These are phyloP conservation scores for Tolypocladium pustulatum DNA, from an alignment of 2,329 filamentous ascomycete genomes.

Conservation along the genomic window DNA sequence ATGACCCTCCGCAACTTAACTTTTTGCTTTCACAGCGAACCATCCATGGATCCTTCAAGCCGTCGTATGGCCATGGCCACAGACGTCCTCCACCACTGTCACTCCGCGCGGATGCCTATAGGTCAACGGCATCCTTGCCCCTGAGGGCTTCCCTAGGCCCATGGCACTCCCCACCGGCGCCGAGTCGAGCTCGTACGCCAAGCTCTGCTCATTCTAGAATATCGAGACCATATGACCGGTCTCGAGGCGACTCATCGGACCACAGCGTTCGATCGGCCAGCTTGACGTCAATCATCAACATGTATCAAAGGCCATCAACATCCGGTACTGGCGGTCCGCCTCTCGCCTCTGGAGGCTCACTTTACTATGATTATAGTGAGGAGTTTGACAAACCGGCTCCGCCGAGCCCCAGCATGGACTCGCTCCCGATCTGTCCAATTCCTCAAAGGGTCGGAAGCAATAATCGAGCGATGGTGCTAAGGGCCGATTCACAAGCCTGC, in stretches of 20 bases:
- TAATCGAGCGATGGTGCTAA: slow-evolving; percentile 15
- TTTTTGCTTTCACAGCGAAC: slow-evolving; percentile 28
- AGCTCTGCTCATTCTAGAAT: slow-evolving; percentile 19
- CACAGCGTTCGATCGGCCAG: slow-evolving; percentile 33
- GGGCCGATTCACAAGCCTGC: slow-evolving; percentile 9
- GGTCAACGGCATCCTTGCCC: slow-evolving; percentile 29
- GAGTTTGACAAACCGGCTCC: slow-evolving; percentile 29
- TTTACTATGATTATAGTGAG: slow-evolving; percentile 45
- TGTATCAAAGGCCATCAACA: slow-evolving; percentile 26
- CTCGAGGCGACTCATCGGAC: slow-evolving; percentile 24
- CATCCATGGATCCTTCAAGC: slow-evolving; percentile 29
- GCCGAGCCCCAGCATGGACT: slow-evolving; percentile 6
- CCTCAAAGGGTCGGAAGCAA: slow-evolving; percentile 14
- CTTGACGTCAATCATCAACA: slow-evolving; percentile 38
- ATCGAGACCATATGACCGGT: slow-evolving; percentile 18
- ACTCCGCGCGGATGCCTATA: slow-evolving; percentile 27
- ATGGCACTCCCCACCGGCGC: slow-evolving; percentile 9
- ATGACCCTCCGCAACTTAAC: not conserved
- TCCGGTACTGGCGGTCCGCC: slow-evolving; percentile 15
- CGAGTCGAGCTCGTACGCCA: slow-evolving; percentile 23
- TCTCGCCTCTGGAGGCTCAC: slow-evolving; percentile 21
- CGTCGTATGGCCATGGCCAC: slow-evolving; percentile 22
- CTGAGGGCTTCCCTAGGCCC: slow-evolving; percentile 16
- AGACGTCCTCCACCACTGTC: slow-evolving; percentile 27
- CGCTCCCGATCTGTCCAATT: slow-evolving; percentile 19